Evolutionary conservation across 495 filamentous ascomycete genomes (phyloP), one percentile per base, ranked within the genome.

Genomic region (Hypoxylon lienhwacheense): DNA sequence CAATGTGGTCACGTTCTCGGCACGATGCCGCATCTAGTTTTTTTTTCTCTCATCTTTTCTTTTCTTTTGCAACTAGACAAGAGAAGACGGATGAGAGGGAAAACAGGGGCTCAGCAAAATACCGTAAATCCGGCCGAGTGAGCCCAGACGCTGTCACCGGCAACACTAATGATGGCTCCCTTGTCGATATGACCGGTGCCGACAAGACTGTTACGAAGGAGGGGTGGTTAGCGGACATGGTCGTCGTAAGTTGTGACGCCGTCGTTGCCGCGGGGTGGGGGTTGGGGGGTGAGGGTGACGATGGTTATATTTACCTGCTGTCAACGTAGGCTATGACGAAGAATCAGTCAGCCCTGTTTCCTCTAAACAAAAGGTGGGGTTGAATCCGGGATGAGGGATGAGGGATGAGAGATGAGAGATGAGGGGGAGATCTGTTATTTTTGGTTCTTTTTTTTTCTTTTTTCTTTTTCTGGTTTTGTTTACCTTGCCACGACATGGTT

Each of bases 131-230:
- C 81, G 14, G 78, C 12, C 15, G 83, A 81, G n/a, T 75, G 66
- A 48, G 91, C 91, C 89, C 91, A 96, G 59, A 85, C 77, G 67
- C 84, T 89, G 67, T 89, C 87, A 66, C 91, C 89, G 54, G 86
- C 84, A 51, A 71, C 74, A 73, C 85, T 89, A 75, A 92, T 83
- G 70, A 97, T 95, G 66, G 88, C 88, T 63, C 83, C 93, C 74
- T 88, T 85, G 78, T 93, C 87, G 72, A 96, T 74, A 70, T 93
- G 86, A 63, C 84, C 84, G 59, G 79, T 84, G 74, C 81, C 89
- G 66, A 97, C 81, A 59, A 97, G 82, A 82, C 91, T 91, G 45
- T 52, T 25, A 44, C 29, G 48, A 47, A 31, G 41, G 14, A 37
- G 12, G 19, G 42, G 14, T 24, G 49, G 22, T 66, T 34, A 61